Evolutionary conservation across 768 basidiomycete genomes (phyloP), one percentile per base, ranked within the genome.

Genomic region (Pisolithus microcarpus): DNA sequence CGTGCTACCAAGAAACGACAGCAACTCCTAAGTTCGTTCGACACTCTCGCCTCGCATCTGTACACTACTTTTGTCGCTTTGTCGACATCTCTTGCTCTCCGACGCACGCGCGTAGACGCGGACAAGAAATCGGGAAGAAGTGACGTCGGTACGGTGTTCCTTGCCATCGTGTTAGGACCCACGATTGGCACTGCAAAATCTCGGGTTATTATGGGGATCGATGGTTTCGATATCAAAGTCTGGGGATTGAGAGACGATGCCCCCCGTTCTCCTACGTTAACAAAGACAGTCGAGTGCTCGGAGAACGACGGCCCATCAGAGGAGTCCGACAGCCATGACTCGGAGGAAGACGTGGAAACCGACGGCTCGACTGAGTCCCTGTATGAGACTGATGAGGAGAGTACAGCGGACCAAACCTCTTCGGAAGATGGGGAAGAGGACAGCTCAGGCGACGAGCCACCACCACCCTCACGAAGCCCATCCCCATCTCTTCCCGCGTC

Each of bases 11-110:
- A 81, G 65, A 78, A 79, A 56, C 77, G 81, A 11, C 68, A 68
- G 5, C 85, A 88, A 26, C 65, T 89, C 1, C 63, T 90, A 13
- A 67, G 74, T 4, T 79, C 85, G 7, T 82, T 81, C 48, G 88
- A 90, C 59, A 83, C 78, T 0, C 75, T 91, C 18, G 69, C 80
- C 0, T 89, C 84, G 1, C 88, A 91, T 65, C 69, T 90, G 11
- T 72, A 76, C 48, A 86, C 86, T 0, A 88, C 88, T 0, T 90
- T 89, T 61, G 74, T 79, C 8, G 78, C 85, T 0, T 71, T 91
- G 5, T 85, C 87, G 1, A 81, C 81, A 0, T 82, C 87, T 0
- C 68, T 87, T 18, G 82, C 84, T 1, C 55, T 55, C n/a, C 54
- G 58, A 26, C 54, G 52, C 19, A 45, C 50, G 8, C 11, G 11